phyloP scores from a whole-genome alignment of 1,284 basidiomycete species.

The Tetrapyrgos nigripes region DNA sequence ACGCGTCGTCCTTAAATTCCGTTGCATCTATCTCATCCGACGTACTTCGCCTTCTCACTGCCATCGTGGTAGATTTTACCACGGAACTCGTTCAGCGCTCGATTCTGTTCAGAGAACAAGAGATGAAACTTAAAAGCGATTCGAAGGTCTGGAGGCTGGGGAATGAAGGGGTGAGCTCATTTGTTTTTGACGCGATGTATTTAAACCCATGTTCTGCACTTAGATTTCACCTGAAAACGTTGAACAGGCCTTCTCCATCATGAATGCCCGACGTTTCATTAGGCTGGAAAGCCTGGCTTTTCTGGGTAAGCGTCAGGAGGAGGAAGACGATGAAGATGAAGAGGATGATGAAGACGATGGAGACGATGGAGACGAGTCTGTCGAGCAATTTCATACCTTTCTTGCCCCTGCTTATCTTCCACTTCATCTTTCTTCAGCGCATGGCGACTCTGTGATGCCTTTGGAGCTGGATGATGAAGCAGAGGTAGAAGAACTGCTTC shows the following conservation, averaged over 20 bases:
- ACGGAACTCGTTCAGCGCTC: slow-evolving; percentile 54
- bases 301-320: background rate
- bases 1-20: slow-evolving; percentile 24
- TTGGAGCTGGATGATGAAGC: slow-evolving; percentile 49
- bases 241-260: slow-evolving; percentile 48
- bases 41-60: slow-evolving; percentile 45
- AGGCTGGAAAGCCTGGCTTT: background rate
- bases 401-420: slow-evolving; percentile 25
- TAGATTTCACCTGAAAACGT: slow-evolving; percentile 52
- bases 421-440: slow-evolving; percentile 29
- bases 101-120: slow-evolving; percentile 62
- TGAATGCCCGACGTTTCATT: slow-evolving; percentile 23
- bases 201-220: slow-evolving; percentile 7
- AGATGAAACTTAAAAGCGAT: slow-evolving; percentile 56
- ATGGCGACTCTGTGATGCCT: slow-evolving; percentile 38
- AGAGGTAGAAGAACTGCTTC: slow-evolving; percentile 49
- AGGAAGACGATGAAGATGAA: background rate
- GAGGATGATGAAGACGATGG: slow-evolving; percentile 14
- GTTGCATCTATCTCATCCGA: slow-evolving; percentile 38
- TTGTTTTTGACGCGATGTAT: background rate
- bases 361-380: slow-evolving; percentile 6
- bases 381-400: slow-evolving; percentile 18
- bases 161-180: slow-evolving; percentile 33
- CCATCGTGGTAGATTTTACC: slow-evolving; percentile 55
- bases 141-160: slow-evolving; percentile 62